A percentile compares a stretch with the other conserved stretches of the same genome.
Conservation (phyloP, 1,284 basidiomycete species). For the Apiotrichum mycotoxinovorans region DNA sequence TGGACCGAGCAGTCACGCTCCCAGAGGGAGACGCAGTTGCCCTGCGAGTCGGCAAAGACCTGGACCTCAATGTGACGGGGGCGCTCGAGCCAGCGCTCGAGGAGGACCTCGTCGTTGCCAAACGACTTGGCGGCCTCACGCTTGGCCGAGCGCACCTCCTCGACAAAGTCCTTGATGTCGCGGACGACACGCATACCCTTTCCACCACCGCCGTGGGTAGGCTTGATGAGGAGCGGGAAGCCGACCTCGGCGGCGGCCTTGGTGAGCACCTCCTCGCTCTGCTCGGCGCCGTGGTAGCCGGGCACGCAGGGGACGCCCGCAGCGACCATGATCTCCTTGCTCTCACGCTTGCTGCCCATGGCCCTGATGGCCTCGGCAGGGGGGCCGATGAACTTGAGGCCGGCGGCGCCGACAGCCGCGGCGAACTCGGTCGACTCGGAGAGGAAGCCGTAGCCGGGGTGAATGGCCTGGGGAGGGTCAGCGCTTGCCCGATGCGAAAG, state of each 20-base stretch:
- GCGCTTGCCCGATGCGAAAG: conserved; percentile 5
- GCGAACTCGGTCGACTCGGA: conserved; percentile 68
- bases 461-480: conserved; percentile 32
- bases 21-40: conserved; percentile 80
- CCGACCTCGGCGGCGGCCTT: conserved; percentile 53
- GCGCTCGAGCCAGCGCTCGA: conserved; percentile 79
- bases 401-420: conserved; percentile 53
- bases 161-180: conserved; percentile 54
- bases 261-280: conserved; percentile 55
- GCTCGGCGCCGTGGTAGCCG: conserved; percentile 56
- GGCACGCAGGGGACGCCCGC: conserved; percentile 92
- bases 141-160: conserved; percentile 76
- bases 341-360: conserved; percentile 64
- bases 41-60: conserved; percentile 75
- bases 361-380: conserved; percentile 56
- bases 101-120: conserved; percentile 76
- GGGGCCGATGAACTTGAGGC: conserved; percentile 64
- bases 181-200: conserved; percentile 66
- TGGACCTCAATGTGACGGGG: conserved; percentile 87
- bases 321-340: conserved; percentile 79
- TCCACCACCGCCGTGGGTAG: conserved; percentile 69
- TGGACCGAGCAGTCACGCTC: conserved; percentile 94
- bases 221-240: conserved; percentile 65
- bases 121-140: conserved; percentile 83
- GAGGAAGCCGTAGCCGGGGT: conserved; percentile 79